Evolutionary conservation across 257 asterid genomes (phyloP).

Genomic region (Nyctanthes arbortristis): DNA sequence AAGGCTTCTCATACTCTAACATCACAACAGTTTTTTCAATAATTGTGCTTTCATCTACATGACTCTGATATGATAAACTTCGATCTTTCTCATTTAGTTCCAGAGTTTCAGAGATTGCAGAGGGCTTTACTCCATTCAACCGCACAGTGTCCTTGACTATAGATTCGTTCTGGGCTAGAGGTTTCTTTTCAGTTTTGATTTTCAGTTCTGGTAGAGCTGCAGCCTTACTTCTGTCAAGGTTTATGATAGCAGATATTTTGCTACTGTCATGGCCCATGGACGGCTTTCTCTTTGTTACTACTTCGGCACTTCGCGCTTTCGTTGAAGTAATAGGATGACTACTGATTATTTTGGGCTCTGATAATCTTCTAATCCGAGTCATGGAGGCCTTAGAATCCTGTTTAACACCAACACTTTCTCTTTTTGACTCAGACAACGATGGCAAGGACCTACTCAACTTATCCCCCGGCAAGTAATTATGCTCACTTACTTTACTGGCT

Average conservation of each 20-base stretch:
- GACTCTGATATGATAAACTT: conserved; percentile 35
- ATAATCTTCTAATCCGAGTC: conserved; percentile 74
- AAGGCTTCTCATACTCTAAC: conserved; percentile 72
- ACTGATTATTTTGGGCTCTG: conserved; percentile 69
- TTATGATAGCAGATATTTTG: conserved; percentile 72
- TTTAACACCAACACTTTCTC: conserved; percentile 45
- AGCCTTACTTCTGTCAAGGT: conserved; percentile 73
- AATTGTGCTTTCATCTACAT: conserved; percentile 66
- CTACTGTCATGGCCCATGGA: conserved; percentile 63
- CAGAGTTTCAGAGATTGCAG: conserved; percentile 33
- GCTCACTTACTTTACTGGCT: conserved; percentile 52
- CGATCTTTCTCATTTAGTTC: conserved; percentile 34
- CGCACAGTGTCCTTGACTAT: conserved; percentile 27
- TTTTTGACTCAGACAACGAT: conserved; percentile 65
- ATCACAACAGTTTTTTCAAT: conserved; percentile 81
- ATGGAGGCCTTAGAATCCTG: conserved; percentile 68
- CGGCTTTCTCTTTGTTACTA: conserved; percentile 50
- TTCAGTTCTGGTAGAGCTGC: conserved; percentile 84
- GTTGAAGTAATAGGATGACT: conserved; percentile 39
- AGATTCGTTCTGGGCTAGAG: conserved; percentile 31
- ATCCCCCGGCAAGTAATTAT: conserved; percentile 49
- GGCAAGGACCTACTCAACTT: conserved; percentile 68
- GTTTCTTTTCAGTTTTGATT: conserved; percentile 52
- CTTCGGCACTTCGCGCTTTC: conserved; percentile 55
- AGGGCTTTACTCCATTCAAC: conserved; percentile 32